phyloP scores from a whole-genome alignment of 192 early-diverging fungal genomes.

The Coemansia sp. region DNA sequence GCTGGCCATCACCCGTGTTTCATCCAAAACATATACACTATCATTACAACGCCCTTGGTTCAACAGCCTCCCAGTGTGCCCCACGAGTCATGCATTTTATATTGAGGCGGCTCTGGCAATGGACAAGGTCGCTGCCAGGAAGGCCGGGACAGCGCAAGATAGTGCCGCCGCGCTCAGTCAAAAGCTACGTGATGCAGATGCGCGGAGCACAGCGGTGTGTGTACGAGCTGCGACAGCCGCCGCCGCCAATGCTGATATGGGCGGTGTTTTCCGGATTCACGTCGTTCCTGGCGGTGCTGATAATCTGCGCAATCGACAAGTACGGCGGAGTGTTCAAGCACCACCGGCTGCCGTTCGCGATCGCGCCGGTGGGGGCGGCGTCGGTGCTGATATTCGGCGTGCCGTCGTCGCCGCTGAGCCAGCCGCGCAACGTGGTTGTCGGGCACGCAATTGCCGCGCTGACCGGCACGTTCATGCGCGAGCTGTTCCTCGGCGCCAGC shows the following conservation, averaged over 20 bases:
- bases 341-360: conserved; percentile 51
- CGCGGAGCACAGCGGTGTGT: conserved; percentile 42
- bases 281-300: conserved; percentile 35
- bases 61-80: not conserved
- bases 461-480: conserved; percentile 43
- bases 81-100: conserved; percentile 25
- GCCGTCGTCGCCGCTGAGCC: conserved; percentile 39
- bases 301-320: conserved; percentile 33
- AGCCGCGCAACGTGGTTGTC: conserved; percentile 46
- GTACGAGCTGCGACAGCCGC: conserved; percentile 11
- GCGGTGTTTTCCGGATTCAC: conserved; percentile 33
- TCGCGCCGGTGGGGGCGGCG: conserved; percentile 43
- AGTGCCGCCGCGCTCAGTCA: conserved; percentile 22
- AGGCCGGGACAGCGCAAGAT: conserved; percentile 33
- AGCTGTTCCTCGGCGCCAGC: conserved; percentile 32
- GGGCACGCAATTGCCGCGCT: conserved; percentile 44
- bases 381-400: conserved; percentile 48
- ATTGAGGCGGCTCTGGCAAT: conserved; percentile 27
- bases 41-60: not conserved
- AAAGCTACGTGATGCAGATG: conserved; percentile 34
- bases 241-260: conserved; percentile 42
- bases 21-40: no score
- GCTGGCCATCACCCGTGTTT: no score
- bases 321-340: conserved; percentile 42
- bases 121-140: conserved; percentile 34